These are phyloP conservation scores for Neurospora sp. DNA, from an alignment of 495 filamentous ascomycete genomes.

Conservation along the genomic window DNA sequence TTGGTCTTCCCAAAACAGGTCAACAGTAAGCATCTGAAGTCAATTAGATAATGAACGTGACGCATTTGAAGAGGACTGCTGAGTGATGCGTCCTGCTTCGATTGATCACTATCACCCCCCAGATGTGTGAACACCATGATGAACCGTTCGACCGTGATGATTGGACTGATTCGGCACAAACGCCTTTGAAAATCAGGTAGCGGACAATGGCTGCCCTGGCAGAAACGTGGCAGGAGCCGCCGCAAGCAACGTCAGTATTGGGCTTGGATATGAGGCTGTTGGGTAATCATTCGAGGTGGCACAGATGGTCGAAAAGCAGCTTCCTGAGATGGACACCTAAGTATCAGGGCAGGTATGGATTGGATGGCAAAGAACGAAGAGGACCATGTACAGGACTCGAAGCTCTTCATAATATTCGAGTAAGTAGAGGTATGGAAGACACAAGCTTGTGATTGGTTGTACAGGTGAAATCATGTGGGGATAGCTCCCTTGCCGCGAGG, in stretches of 20 bases:
- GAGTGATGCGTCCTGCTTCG: neutral
- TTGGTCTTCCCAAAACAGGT: no score
- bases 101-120: neutral
- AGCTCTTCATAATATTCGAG: neutral
- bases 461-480: neutral
- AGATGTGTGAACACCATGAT: neutral
- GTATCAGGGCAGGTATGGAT: neutral
- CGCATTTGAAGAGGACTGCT: no score
- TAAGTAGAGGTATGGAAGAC: neutral
- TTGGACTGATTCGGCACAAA: neutral
- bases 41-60: no score
- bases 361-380: neutral
- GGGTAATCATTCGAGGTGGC: neutral
- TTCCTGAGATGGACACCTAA: neutral
- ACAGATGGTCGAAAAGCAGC: neutral
- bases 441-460: neutral
- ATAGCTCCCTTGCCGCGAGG: neutral
- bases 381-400: neutral
- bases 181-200: neutral
- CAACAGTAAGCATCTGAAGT: no score
- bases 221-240: neutral
- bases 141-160: neutral
- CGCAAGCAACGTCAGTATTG: neutral
- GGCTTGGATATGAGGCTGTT: neutral
- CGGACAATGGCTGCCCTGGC: neutral